These are phyloP conservation scores for Cyclostephanos tholiformis DNA, from an alignment of 108 stramenopile species.

Conservation along the genomic window DNA sequence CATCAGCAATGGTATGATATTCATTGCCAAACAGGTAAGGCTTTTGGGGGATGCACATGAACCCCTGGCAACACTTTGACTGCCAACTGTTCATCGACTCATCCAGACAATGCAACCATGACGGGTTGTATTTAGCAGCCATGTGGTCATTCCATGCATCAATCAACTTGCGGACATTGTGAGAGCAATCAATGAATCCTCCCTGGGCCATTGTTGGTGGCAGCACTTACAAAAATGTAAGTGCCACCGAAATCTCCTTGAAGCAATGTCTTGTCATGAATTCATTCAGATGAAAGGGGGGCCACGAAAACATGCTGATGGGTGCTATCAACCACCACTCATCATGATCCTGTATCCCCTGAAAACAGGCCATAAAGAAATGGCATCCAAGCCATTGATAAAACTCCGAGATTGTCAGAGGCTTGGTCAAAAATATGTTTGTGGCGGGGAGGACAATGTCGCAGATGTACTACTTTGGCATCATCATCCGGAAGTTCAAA, in stretches of 20 bases:
- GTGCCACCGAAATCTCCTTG: not conserved
- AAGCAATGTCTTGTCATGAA: not conserved
- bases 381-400: not conserved
- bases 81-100: slow-evolving; percentile 17
- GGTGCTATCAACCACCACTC: not conserved
- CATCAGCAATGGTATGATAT: no score
- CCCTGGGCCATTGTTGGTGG: not conserved
- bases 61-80: no score
- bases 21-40: no score
- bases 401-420: not conserved
- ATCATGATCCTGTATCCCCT: not conserved
- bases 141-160: no score
- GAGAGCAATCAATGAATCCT: slow-evolving; percentile 5
- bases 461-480: no score
- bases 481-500: no score
- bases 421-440: not conserved
- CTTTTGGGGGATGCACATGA: no score
- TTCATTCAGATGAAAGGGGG: not conserved
- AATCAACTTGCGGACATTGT: slow-evolving; percentile 7
- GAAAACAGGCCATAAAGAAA: slow-evolving; percentile 5
- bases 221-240: not conserved
- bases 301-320: not conserved
- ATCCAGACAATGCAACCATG: no score
- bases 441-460: no score
- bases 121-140: no score